Percentiles rank a stretch among this genome's conserved stretches.
Conservation (phyloP, 2,329 filamentous ascomycete genomes). For the Venturia effusa region DNA sequence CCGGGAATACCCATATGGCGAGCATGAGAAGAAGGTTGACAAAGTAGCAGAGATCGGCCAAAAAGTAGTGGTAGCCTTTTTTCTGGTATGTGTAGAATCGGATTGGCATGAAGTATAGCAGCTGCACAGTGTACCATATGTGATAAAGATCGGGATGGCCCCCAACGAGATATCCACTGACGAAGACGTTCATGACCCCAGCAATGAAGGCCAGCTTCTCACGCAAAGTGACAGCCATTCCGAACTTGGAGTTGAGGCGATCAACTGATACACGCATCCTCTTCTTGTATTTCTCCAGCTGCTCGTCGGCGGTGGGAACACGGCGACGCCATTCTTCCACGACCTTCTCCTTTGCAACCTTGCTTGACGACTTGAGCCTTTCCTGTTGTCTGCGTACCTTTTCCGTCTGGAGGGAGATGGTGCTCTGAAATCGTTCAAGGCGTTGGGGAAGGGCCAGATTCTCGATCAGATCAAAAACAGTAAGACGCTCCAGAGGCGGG, state of each 20-base stretch:
- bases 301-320: constrained; percentile 80
- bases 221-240: constrained; percentile 73
- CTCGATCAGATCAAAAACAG: constrained; percentile 86
- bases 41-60: constrained; percentile 96
- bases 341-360: constrained; percentile 75
- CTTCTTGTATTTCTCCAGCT: constrained; percentile 79
- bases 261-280: constrained; percentile 87
- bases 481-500: constrained; percentile 79
- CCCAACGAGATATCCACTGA: constrained; percentile 89
- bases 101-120: constrained; percentile 94
- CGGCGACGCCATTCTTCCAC: constrained; percentile 87
- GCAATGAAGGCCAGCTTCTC: constrained; percentile 96
- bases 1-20: constrained; percentile 81
- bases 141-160: constrained; percentile 79
- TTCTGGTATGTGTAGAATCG: constrained; percentile 84
- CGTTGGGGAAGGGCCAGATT: constrained; percentile 84
- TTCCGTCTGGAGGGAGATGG: constrained; percentile 70
- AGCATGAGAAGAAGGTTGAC: constrained; percentile 79
- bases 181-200: constrained; percentile 93
- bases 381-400: constrained; percentile 76
- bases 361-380: constrained; percentile 63
- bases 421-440: constrained; percentile 79
- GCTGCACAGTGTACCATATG: constrained; percentile 79
- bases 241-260: constrained; percentile 74
- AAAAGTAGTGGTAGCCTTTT: constrained; percentile 91